phyloP scores from a whole-genome alignment of 192 early-diverging fungal species.

The Umbelopsis vinacea region DNA sequence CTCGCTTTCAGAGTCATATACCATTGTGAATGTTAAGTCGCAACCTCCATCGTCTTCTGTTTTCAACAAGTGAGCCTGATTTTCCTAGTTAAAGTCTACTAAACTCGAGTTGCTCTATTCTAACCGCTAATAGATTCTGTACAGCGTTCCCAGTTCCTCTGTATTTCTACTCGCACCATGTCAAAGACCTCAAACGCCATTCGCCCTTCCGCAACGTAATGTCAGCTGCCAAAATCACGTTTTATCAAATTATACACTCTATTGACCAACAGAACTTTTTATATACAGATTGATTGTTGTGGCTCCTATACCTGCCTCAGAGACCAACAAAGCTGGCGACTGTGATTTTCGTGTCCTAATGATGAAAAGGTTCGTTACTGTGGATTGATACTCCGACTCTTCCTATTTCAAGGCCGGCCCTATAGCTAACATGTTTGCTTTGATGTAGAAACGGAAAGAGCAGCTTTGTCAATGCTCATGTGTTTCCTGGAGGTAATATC shows the following conservation, averaged over 20 bases:
- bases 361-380: slow-evolving; percentile 30
- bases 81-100: not conserved
- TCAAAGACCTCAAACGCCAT: slow-evolving; percentile 14
- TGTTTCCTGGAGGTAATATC: slow-evolving; percentile 51
- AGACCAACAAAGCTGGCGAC: not conserved
- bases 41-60: slow-evolving; percentile 10
- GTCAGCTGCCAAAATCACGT: not conserved
- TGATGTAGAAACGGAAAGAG: slow-evolving; percentile 45
- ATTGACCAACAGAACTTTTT: too few species aligned
- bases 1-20: not conserved
- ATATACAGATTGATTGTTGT: slow-evolving; percentile 27
- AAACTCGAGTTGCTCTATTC: not conserved
- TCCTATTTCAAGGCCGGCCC: too few species aligned
- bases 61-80: not conserved
- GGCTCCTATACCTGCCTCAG: slow-evolving; percentile 24
- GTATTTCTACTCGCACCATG: not conserved
- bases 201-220: slow-evolving; percentile 32
- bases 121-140: not conserved
- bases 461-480: slow-evolving; percentile 53
- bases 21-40: not conserved
- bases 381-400: too few species aligned
- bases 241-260: not conserved
- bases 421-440: not conserved
- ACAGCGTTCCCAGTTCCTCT: not conserved
- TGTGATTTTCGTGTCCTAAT: slow-evolving; percentile 29